Base-by-base conservation (phyloP, 1,139 yeast genomes). In the Yamadazyma friedrichii region DNA sequence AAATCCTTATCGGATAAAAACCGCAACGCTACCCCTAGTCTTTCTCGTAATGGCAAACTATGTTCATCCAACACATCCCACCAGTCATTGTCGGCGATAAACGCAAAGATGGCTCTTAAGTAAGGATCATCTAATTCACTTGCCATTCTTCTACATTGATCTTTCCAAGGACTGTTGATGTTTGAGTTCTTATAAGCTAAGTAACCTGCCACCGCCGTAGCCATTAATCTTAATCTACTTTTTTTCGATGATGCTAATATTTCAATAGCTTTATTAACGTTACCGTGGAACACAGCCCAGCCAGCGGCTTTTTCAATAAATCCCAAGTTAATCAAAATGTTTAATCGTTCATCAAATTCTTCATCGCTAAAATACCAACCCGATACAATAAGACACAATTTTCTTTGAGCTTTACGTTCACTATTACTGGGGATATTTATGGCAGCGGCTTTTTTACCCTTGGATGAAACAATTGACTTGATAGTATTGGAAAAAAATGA, bases 201-300 rank as follows among this genome's bases (percentile, higher is more conserved):
- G 57, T 88, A 91, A 0, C 97, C 97, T 0, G 97, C 94, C 29
- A 93, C 88, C 0, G 98, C 98, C 0, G 98, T 85, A 0, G 96
- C 88, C 75, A 93, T 89, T 37, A 93, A 71, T 38, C 86, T 64
- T 36, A 88, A 70, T 39, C 84, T 67, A 51, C 82, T 86, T 42
- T 76, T 78, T 38, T 77, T 76, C 2, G 88, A 77, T 5, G 71
- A 64, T 1, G 80, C 71, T 42, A 93, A 66, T 10, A 88, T 83
- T 27, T 79, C 80, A 9, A 91, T 86, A 0, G 97, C 96, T 42
- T 82, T 75, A 4, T 79, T 76, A 2, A 93, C 86, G 59, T 89
- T 87, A 2, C 96, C 96, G 58, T 88, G 94, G 61, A 93, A 93
- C 0, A 89, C 93, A 0, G 98, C 97, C 96, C 96, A 88, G 0